phyloP scores from a whole-genome alignment of 2,329 filamentous ascomycete species.

The Sphaceloma murrayae region DNA sequence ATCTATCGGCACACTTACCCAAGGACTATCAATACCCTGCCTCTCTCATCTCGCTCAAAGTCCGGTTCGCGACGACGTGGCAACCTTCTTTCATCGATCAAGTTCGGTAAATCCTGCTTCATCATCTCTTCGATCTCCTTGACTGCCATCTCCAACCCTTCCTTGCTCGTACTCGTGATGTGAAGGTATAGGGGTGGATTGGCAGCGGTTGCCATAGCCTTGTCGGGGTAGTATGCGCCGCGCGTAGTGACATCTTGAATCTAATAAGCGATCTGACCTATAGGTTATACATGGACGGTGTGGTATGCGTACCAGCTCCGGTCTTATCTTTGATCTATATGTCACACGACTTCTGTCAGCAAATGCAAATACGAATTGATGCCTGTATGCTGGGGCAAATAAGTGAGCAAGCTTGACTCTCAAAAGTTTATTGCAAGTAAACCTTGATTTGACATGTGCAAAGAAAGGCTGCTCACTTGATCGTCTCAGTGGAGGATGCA shows the following conservation, averaged over 20 bases:
- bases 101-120: slow-evolving; percentile 87
- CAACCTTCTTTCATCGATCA: slow-evolving; percentile 91
- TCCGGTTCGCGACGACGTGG: slow-evolving; percentile 61
- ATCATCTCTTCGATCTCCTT: slow-evolving; percentile 87
- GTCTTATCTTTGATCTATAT: slow-evolving; percentile 99
- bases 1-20: background rate
- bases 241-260: slow-evolving; percentile 95
- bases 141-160: slow-evolving; percentile 82
- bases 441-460: slow-evolving; percentile 16
- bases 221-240: slow-evolving; percentile 94
- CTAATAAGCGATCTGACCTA: slow-evolving; percentile 51
- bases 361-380: slow-evolving; percentile 67
- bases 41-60: slow-evolving; percentile 83
- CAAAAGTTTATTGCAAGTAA: slow-evolving; percentile 25
- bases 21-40: slow-evolving; percentile 52
- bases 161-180: slow-evolving; percentile 83
- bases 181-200: slow-evolving; percentile 91
- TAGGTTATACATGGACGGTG: slow-evolving; percentile 32
- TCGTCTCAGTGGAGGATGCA: slow-evolving; percentile 54
- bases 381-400: slow-evolving; percentile 30
- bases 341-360: slow-evolving; percentile 82
- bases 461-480: slow-evolving; percentile 32
- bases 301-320: slow-evolving; percentile 88
- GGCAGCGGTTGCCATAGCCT: slow-evolving; percentile 87
- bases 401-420: slow-evolving; percentile 38